Conservation (phyloP, 1,284 basidiomycete genomes). For the Heterobasidion parviporum region DNA sequence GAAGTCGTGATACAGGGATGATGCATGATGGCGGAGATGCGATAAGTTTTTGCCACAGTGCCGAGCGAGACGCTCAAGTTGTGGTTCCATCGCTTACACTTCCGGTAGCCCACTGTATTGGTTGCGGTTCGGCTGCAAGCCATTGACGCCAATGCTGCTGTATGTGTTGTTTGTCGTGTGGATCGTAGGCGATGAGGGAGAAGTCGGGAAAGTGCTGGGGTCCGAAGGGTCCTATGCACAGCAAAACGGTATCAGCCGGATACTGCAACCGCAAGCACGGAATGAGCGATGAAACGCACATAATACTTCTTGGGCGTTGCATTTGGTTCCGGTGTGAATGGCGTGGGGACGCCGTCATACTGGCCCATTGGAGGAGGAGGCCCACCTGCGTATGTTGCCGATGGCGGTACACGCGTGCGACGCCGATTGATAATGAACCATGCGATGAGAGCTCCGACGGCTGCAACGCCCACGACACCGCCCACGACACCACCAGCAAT, state of each 20-base stretch:
- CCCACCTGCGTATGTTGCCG: not conserved
- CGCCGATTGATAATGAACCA: not conserved
- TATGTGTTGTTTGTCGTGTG: conserved; percentile 1
- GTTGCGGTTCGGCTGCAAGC: conserved; percentile 3
- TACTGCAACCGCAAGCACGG: not conserved
- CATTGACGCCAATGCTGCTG: not conserved
- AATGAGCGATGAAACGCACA: conserved; percentile 2
- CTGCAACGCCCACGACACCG: conserved; percentile 14
- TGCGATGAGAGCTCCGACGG: conserved; percentile 19
- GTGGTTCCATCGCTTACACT: not conserved
- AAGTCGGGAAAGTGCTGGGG: conserved; percentile 9
- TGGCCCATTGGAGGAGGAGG: not conserved
- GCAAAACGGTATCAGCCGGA: not conserved
- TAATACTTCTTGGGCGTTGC: conserved; percentile 7
- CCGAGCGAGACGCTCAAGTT: not conserved
- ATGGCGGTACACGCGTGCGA: not conserved
- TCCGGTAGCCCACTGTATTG: conserved; percentile 9
- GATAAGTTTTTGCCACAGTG: not conserved
- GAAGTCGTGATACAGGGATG: not conserved
- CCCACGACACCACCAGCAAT: conserved; percentile 24
- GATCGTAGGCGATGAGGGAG: conserved; percentile 7
- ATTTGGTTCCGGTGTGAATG: not conserved
- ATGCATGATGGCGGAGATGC: not conserved
- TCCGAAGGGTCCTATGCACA: conserved; percentile 10
- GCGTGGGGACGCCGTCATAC: not conserved